Percentiles rank a stretch among this genome's conserved stretches.
phyloP scores from a whole-genome alignment of 768 basidiomycete species.

The Leccinum subgranulosum region DNA sequence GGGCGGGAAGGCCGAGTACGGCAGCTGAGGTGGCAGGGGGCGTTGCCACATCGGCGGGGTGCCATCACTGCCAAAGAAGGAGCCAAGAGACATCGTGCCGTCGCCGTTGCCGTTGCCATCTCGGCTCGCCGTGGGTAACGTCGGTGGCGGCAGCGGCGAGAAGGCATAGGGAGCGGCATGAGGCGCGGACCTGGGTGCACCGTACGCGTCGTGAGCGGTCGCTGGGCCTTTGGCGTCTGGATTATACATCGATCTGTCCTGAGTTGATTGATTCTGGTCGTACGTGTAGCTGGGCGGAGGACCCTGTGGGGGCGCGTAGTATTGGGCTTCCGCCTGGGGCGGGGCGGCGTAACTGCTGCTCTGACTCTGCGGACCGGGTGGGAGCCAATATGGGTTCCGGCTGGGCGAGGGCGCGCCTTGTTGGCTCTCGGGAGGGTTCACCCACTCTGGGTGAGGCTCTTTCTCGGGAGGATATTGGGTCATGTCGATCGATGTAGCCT shows the following conservation, averaged over 20 bases:
- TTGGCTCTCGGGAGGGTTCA: background rate
- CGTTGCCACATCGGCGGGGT: conserved; percentile 28
- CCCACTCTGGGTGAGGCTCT: conserved; percentile 14
- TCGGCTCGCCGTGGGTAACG: background rate
- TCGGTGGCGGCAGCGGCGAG: background rate
- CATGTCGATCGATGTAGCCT: conserved; percentile 13
- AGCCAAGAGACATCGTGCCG: conserved; percentile 14
- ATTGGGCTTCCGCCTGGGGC: background rate
- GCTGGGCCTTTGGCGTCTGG: background rate
- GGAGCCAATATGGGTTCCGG: conserved; percentile 1
- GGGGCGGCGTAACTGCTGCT: background rate
- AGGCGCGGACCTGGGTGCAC: background rate
- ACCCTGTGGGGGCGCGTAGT: conserved; percentile 2
- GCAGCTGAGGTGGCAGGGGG: conserved; percentile 8
- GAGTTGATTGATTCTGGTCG: conserved; percentile 4
- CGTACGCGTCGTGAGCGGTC: background rate
- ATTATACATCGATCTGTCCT: background rate
- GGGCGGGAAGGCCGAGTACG: conserved; percentile 25
- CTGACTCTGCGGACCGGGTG: background rate
- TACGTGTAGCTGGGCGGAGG: conserved; percentile 14
- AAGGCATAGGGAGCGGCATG: background rate
- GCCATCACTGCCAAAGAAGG: conserved; percentile 29
- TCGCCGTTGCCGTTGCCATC: background rate
- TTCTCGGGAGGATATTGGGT: conserved; percentile 26
- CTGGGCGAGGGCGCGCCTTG: conserved; percentile 11